Evolutionary conservation across 148 eudicot species (phyloP), one percentile per base, ranked within the genome.

Genomic region (Linanthus parryae): DNA sequence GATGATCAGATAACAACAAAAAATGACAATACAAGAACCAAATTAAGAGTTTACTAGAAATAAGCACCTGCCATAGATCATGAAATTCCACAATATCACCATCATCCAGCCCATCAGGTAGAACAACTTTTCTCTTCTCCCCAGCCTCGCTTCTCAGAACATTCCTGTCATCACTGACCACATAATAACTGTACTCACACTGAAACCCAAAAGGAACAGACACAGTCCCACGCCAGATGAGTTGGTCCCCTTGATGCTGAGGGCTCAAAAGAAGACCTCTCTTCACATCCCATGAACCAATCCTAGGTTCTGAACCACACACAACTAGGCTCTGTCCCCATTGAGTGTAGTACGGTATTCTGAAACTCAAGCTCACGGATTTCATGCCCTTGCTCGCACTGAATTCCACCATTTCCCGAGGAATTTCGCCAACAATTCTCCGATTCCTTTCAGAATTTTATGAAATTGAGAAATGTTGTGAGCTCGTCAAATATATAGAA

Each of bases 51-150:
- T 7, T 47, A 48, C 18, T 40, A 7, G 26, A 39, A 48, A 56
- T 54, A 15, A 33, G 27, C 58, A 91, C 98, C 98, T 83, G 94
- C 98, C 95, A 91, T 35, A 91, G 88, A 70, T 86, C 97, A 77
- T 63, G 97, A 73, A 91, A 63, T 67, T 83, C 95, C 50, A 83
- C 72, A 34, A 65, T 40, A 53, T 76, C 88, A 30, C 88, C 95
- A 71, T 74, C 74, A 34, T 77, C 73, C 56, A 75, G 70, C 18
- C 80, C 77, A 8, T 73, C 69, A 11, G 95, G 79, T 49, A 86
- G 48, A 34, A 63, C 15, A 41, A 91, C 57, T 42, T 77, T 83
- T 53, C 95, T 74, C 65, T 73, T 91, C 56, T 67, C 75, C 56
- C 95, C 94, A 74, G 72, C 70, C 57, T 91, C 98, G 70, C 75